Evolutionary conservation across 164 flowering plant genomes (phyloP).

Genomic region (Nymphaea colorata): DNA sequence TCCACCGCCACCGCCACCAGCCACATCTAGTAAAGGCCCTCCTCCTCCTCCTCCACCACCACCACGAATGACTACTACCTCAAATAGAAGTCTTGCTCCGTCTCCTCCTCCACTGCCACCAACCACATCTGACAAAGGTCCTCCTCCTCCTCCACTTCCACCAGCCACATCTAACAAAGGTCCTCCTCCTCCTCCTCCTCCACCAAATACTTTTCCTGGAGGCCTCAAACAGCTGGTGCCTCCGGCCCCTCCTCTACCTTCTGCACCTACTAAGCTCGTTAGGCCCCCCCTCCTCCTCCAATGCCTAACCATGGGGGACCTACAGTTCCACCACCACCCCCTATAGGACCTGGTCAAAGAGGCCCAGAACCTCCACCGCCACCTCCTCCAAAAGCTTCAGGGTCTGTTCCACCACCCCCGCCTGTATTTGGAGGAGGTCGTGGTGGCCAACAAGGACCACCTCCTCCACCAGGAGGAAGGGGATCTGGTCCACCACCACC

Average conservation of each 20-base stretch:
- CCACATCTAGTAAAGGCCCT: neutral
- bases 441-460: slow-evolving; percentile 28
- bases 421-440: slow-evolving; percentile 11
- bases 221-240: slow-evolving; percentile 9
- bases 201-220: slow-evolving; percentile 6
- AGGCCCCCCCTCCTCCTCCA: slow-evolving; percentile 26
- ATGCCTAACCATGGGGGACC: slow-evolving; percentile 11
- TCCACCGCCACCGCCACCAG: neutral
- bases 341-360: slow-evolving; percentile 11
- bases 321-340: slow-evolving; percentile 29
- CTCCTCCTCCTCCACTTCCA: slow-evolving; percentile 8
- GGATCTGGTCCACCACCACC: slow-evolving; percentile 43
- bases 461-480: slow-evolving; percentile 46
- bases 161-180: slow-evolving; percentile 5
- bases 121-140: slow-evolving; percentile 5
- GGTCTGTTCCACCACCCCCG: slow-evolving; percentile 35
- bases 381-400: slow-evolving; percentile 36
- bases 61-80: slow-evolving; percentile 14
- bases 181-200: slow-evolving; percentile 10
- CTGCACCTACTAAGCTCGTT: too few species aligned
- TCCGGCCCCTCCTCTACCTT: slow-evolving; percentile 23
- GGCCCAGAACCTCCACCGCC: slow-evolving; percentile 23
- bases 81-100: slow-evolving; percentile 18
- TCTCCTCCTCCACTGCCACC: slow-evolving; percentile 16
- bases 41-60: slow-evolving; percentile 22